These are phyloP conservation scores for Atractiella rhizophila DNA, from an alignment of 768 basidiomycete species.

Conservation along the genomic window DNA sequence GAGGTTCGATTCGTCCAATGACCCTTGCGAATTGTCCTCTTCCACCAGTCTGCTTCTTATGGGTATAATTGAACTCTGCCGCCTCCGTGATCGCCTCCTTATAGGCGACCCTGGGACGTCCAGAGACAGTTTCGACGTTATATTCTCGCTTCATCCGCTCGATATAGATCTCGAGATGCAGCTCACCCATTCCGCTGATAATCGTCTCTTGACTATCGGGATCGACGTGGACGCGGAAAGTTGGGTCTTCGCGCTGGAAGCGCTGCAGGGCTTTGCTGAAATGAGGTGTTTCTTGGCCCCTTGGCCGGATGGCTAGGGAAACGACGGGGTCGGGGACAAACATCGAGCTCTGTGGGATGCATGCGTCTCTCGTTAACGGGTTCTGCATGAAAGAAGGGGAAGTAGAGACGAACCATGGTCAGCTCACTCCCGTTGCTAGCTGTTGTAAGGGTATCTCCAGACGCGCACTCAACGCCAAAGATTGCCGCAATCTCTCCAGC, in stretches of 20 bases:
- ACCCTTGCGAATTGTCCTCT: conserved; percentile 91
- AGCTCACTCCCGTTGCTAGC: no score
- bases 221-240: conserved; percentile 92
- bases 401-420: conserved; percentile 56
- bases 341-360: conserved; percentile 68
- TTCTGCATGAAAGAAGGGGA: background rate
- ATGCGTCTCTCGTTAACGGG: background rate
- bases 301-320: conserved; percentile 74
- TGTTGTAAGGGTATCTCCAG: conserved; percentile 92
- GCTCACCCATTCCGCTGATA: conserved; percentile 97
- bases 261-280: conserved; percentile 89
- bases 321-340: conserved; percentile 97
- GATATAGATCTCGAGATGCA: conserved; percentile 95
- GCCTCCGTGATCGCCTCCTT: conserved; percentile 72
- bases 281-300: conserved; percentile 76
- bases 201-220: conserved; percentile 92
- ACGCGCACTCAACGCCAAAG: conserved; percentile 93
- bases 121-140: conserved; percentile 70
- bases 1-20: conserved; percentile 69
- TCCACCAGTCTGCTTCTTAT: conserved; percentile 96
- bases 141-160: conserved; percentile 98
- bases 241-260: conserved; percentile 97
- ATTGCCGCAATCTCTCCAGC: conserved; percentile 98
- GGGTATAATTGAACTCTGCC: conserved; percentile 64
- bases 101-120: conserved; percentile 89